Base-by-base conservation (phyloP, 164 flowering plant genomes). In the Stephania cephalantha region DNA sequence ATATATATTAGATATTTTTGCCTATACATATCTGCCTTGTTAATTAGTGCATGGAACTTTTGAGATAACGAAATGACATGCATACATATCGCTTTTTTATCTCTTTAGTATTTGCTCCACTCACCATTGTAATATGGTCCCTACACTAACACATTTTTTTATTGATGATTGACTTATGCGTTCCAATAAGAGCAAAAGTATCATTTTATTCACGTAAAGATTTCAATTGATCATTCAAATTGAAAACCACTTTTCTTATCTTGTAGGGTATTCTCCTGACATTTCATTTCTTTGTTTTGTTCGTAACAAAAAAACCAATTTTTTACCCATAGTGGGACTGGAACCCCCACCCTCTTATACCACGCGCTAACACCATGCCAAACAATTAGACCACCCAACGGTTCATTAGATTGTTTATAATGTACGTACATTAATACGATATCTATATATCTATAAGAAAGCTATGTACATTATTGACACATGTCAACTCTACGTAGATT, bases 11-110 rank as follows among this genome's bases (percentile, higher is more conserved):
- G 42, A 35, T 35, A 35, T 35, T 35, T 35, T 35, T 0, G 42
- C 42, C 42, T 25, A 4, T 35, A 35, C 4, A 35, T 35, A 35
- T 35, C 42, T 25, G 42, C 42, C 4, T 35, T 35, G 42, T 35
- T 22, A 25, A 25, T 48, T 22, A 25, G 53, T 48, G 73, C 46
- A 30, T 66, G 71, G 35, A 11, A 45, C 29, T 75, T 73, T 31
- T 15, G 11, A 75, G 87, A 85, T 79, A 85, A 70, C 70, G 84
- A 85, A 76, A 74, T 61, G 80, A 81, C 87, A 79, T 72, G 75
- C 71, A 73, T 68, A 78, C 4, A 35, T 35, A 35, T 77, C 77
- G 75, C 65, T 67, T 66, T 53, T 31, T 48, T 48, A 48, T 48
- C 53, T 48, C 53, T 48, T 48, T 48, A 35, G 64, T 61, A 74